phyloP scores from a whole-genome alignment of 164 flowering plant species.

The Cinnamomum chago region DNA sequence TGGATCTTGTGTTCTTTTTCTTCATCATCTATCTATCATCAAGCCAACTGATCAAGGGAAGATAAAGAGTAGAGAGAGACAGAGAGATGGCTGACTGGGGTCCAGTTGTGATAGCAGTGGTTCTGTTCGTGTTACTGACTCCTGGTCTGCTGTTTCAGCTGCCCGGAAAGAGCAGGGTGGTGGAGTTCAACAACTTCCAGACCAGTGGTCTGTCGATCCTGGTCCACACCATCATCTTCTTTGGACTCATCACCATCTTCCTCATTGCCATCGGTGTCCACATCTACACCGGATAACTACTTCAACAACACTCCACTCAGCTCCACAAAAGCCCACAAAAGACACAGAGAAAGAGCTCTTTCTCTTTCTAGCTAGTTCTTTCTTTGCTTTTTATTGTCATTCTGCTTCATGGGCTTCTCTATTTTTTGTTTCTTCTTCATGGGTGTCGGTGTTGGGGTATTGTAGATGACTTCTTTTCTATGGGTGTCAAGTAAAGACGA shows the following conservation, averaged over 20 bases:
- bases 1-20: too few relatives aligned
- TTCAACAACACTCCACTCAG: background rate
- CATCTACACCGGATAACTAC: slow-evolving; percentile 33
- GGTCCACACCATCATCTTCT: slow-evolving; percentile 54
- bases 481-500: too few relatives aligned
- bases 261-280: slow-evolving; percentile 46
- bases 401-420: too few relatives aligned
- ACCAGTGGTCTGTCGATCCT: slow-evolving; percentile 57
- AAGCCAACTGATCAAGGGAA: too few relatives aligned
- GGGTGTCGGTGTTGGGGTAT: too few relatives aligned
- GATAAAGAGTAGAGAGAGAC: background rate
- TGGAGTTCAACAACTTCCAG: slow-evolving; percentile 53
- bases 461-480: too few relatives aligned
- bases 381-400: too few relatives aligned
- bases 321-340: too few relatives aligned
- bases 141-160: slow-evolving; percentile 67
- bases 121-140: slow-evolving; percentile 55
- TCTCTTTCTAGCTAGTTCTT: too few relatives aligned
- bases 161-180: slow-evolving; percentile 42
- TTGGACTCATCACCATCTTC: slow-evolving; percentile 54
- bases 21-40: too few relatives aligned
- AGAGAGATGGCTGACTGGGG: slow-evolving; percentile 61
- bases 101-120: slow-evolving; percentile 53
- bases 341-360: too few relatives aligned
- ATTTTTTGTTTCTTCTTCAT: too few relatives aligned